These are phyloP conservation scores for Casuarina equisetifolia DNA, from an alignment of 306 rosid genomes.

Conservation along the genomic window DNA sequence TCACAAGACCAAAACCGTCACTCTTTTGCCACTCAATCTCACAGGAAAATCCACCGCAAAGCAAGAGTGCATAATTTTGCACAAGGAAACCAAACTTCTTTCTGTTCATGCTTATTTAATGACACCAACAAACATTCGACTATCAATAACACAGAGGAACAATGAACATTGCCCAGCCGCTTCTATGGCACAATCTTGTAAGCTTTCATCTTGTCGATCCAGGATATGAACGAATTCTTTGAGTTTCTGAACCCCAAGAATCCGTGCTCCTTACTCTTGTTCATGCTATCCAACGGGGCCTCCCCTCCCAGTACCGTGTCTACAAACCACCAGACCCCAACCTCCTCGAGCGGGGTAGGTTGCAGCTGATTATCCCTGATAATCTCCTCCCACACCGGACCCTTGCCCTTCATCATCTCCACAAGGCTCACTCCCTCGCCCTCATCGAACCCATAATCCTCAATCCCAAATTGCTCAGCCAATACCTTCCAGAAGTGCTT, in stretches of 20 bases:
- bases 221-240: constrained; percentile 49
- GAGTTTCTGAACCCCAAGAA: constrained; percentile 73
- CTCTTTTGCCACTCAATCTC: not conserved
- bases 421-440: constrained; percentile 29
- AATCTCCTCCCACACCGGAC: constrained; percentile 60
- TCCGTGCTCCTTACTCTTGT: constrained; percentile 71
- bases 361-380: constrained; percentile 51
- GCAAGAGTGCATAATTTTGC: not conserved
- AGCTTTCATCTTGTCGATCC: constrained; percentile 55
- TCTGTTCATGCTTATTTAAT: not conserved
- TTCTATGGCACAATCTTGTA: constrained; percentile 20
- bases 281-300: constrained; percentile 42
- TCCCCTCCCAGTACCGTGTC: constrained; percentile 27
- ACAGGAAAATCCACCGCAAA: not conserved
- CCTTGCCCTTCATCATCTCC: constrained; percentile 57
- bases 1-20: not conserved
- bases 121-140: not conserved
- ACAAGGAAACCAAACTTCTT: not conserved
- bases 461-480: constrained; percentile 72
- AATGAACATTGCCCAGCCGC: not conserved
- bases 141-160: not conserved
- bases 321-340: constrained; percentile 61
- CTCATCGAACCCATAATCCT: constrained; percentile 59
- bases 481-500: constrained; percentile 64
- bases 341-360: constrained; percentile 44